phyloP scores from a whole-genome alignment of 495 filamentous ascomycete genomes.

The Xylaria castorea region DNA sequence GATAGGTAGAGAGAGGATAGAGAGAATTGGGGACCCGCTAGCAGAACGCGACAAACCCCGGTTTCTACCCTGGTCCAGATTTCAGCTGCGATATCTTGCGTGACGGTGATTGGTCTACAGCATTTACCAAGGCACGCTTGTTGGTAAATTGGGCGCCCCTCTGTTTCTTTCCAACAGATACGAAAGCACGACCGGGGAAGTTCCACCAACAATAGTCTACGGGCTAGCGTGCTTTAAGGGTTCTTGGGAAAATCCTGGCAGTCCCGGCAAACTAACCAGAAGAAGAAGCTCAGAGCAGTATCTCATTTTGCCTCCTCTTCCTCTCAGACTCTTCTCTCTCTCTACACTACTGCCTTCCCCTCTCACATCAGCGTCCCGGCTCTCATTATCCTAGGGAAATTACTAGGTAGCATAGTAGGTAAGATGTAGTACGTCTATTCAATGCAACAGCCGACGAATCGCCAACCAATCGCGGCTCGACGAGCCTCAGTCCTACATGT shows the following conservation, averaged over 20 bases:
- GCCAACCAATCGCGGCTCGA: background rate
- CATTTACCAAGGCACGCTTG: background rate
- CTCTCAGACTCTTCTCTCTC: too few species aligned
- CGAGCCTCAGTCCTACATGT: background rate
- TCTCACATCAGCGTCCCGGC: background rate
- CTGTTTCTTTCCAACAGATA: background rate
- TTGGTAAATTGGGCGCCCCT: slow-evolving; percentile 5
- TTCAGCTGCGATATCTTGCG: slow-evolving; percentile 28
- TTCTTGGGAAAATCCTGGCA: slow-evolving; percentile 4
- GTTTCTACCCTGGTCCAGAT: background rate
- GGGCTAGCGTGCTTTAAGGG: background rate
- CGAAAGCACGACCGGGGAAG: slow-evolving; percentile 20
- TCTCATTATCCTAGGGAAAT: background rate
- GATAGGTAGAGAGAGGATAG: too few species aligned
- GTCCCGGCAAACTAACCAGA: slow-evolving; percentile 1
- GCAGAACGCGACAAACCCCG: background rate
- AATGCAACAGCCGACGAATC: background rate
- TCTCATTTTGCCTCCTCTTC: background rate
- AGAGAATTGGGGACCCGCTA: background rate
- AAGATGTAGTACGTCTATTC: background rate
- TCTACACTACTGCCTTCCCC: too few species aligned
- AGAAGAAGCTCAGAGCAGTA: background rate
- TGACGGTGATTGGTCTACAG: slow-evolving; percentile 30
- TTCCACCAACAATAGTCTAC: background rate
- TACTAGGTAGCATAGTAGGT: background rate